Evolutionary conservation across 768 basidiomycete genomes (phyloP).

Genomic region (Candolleomyces efflorescens): DNA sequence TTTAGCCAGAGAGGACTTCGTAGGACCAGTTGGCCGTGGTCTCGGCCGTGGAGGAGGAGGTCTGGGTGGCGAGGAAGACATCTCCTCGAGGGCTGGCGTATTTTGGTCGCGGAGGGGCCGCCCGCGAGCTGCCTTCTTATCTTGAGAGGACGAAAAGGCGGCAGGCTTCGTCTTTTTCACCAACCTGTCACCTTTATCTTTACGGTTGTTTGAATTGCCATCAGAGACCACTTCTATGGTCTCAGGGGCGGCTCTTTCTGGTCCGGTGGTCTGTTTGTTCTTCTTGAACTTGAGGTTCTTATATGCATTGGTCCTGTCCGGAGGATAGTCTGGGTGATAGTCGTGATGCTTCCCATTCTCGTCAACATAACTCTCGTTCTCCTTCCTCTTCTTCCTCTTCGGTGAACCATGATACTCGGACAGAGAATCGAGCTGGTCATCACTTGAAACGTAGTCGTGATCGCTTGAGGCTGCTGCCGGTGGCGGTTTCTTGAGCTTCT

Average conservation of each 20-base stretch:
- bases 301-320: slow-evolving; percentile 3
- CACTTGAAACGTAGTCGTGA: not conserved
- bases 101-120: slow-evolving; percentile 14
- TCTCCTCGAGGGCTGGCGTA: slow-evolving; percentile 17
- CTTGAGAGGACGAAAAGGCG: not conserved
- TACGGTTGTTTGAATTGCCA: not conserved
- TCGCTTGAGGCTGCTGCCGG: not conserved
- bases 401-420: not conserved
- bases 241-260: slow-evolving; percentile 4
- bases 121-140: not conserved
- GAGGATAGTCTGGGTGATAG: slow-evolving; percentile 11
- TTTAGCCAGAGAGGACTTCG: too few relatives aligned
- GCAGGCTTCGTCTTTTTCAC: not conserved
- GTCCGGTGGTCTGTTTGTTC: slow-evolving; percentile 17
- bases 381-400: not conserved
- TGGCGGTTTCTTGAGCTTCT: not conserved
- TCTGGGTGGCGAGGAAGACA: slow-evolving; percentile 13
- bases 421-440: not conserved
- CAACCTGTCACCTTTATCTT: not conserved
- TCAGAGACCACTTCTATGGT: slow-evolving; percentile 29
- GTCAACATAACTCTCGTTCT: not conserved
- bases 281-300: slow-evolving; percentile 31
- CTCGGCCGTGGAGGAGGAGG: slow-evolving; percentile 3
- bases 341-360: slow-evolving; percentile 11
- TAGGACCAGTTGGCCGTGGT: not conserved